Evolutionary conservation across 1,139 yeast species (phyloP), one percentile per base, ranked within the genome.

Genomic region (Pichia sp.): DNA sequence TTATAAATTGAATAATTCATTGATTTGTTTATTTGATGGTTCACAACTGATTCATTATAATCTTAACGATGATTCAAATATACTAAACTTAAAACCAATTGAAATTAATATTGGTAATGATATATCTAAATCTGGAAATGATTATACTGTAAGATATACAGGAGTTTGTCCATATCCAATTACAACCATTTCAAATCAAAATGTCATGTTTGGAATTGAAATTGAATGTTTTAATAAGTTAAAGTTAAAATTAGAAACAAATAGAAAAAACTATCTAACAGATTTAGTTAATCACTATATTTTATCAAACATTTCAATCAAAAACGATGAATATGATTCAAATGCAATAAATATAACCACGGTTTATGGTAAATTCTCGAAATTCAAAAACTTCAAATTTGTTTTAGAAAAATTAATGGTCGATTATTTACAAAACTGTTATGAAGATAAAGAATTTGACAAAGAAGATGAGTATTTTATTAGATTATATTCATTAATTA

Each of bases 101-200:
- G 46, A 50, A 22, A 58, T 67, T 14, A 62, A 60, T 34, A 62
- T 62, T 8, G 69, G 68, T 14, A 64, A 63, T 54, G 67, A 65
- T 41, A 53, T 61, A 6, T 42, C 30, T 6, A 39, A 43, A 6
- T 33, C 30, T 8, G 36, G 34, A n/a, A 48, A 45, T 28, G 50
- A 18, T 6, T 54, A 49, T 27, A 47, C 53, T 7, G 57, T 66
- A 5, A 60, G 64, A 30, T 61, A 64, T 8, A 60, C 61, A 38
- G 68, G 67, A 3, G 62, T 66, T 8, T 62, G 61, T 27, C 58
- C 68, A 14, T 68, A 68, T 52, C 71, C 71, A 4, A 48, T 68
- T 39, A 63, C 69, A 0, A 57, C 65, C 16, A 58, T 67, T 28
- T 53, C 58, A 22, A 62, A 60, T 27, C 66, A 65, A 48, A 66